These are phyloP conservation scores for Cercospora brassicicola DNA, from an alignment of 2,329 filamentous ascomycete species.

Conservation along the genomic window DNA sequence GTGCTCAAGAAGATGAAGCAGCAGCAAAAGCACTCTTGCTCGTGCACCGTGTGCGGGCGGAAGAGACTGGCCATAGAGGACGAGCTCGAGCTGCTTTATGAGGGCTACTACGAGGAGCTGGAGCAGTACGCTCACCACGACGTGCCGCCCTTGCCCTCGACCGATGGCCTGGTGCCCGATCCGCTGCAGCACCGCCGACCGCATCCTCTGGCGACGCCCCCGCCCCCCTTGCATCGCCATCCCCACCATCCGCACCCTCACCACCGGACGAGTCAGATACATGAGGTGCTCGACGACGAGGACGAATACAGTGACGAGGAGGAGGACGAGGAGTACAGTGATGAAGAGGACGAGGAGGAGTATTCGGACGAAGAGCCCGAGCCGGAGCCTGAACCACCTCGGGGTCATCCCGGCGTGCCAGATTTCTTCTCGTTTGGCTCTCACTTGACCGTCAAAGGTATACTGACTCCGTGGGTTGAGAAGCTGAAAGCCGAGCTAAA, in stretches of 20 bases:
- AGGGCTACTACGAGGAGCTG: slow-evolving; percentile 96
- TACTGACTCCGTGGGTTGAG: slow-evolving; percentile 41
- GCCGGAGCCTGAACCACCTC: slow-evolving; percentile 54
- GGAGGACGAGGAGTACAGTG: slow-evolving; percentile 59
- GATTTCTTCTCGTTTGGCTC: slow-evolving; percentile 98
- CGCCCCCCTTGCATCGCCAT: slow-evolving; percentile 27
- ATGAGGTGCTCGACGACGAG: slow-evolving; percentile 63
- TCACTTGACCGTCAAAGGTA: slow-evolving; percentile 89
- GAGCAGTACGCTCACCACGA: slow-evolving; percentile 93
- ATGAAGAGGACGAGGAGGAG: slow-evolving; percentile 67
- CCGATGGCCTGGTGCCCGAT: slow-evolving; percentile 67
- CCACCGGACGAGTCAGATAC: slow-evolving; percentile 71
- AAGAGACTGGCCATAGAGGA: slow-evolving; percentile 98
- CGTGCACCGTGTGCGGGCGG: slow-evolving; percentile 92
- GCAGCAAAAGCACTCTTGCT: slow-evolving; percentile 98
- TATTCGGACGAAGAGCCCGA: slow-evolving; percentile 65
- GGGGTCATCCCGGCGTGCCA: slow-evolving; percentile 60
- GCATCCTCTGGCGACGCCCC: slow-evolving; percentile 37
- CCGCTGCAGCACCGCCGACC: slow-evolving; percentile 50
- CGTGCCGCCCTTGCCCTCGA: slow-evolving; percentile 55
- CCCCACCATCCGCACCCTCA: slow-evolving; percentile 43
- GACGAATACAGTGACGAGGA: slow-evolving; percentile 59
- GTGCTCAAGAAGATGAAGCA: slow-evolving; percentile 99
- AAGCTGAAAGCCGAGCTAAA: slow-evolving; percentile 41
- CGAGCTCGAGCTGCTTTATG: slow-evolving; percentile 94